These are phyloP conservation scores for Oryza australiensis DNA, from an alignment of 176 grass and related monocot species.

Conservation along the genomic window DNA sequence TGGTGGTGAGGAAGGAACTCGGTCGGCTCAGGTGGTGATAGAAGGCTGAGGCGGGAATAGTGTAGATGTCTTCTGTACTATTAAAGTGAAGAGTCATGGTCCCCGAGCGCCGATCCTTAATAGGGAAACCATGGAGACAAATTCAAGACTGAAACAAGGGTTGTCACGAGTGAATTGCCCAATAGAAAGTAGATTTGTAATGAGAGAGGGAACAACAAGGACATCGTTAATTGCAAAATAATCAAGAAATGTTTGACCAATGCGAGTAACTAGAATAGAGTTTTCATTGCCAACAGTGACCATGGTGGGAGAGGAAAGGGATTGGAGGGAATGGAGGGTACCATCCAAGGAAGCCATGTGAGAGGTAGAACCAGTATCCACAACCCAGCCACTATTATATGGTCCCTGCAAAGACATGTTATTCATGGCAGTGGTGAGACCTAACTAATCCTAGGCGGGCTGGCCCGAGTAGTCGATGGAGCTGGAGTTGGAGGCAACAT, in stretches of 20 bases:
- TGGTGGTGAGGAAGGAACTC: background rate
- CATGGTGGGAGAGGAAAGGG: background rate
- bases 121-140: background rate
- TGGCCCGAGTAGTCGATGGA: too few species aligned
- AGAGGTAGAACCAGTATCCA: background rate
- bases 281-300: background rate
- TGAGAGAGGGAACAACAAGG: background rate
- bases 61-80: background rate
- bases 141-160: background rate
- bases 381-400: background rate
- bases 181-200: background rate
- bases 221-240: background rate
- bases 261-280: background rate
- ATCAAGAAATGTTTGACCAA: background rate
- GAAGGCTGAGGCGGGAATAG: background rate
- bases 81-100: background rate
- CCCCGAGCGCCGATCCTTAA: background rate
- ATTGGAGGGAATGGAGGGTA: background rate
- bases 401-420: background rate
- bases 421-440: background rate
- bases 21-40: background rate
- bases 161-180: background rate
- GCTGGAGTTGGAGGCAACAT: too few species aligned
- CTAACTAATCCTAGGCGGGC: background rate
- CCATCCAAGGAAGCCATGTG: background rate